Evolutionary conservation across 139 green algal species (phyloP).

Genomic region (Chlorella sp.): DNA sequence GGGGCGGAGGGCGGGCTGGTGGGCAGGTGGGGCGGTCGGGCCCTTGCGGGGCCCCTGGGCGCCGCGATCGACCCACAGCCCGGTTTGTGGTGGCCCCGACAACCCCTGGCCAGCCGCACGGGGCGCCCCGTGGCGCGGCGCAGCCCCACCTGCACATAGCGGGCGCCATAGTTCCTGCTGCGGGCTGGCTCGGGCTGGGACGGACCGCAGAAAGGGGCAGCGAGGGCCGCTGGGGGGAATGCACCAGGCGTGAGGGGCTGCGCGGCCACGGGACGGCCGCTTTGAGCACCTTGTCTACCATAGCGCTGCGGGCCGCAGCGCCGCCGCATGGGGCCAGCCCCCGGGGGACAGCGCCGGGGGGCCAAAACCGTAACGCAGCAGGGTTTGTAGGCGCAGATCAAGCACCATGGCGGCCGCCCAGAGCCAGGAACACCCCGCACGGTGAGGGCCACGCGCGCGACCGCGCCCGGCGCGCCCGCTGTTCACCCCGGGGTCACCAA

Average conservation of each 20-base stretch:
- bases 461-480: no score
- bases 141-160: no score
- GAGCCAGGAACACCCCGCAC: conserved; percentile 20
- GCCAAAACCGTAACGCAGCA: not conserved
- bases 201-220: no score
- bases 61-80: no score
- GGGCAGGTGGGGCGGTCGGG: not conserved
- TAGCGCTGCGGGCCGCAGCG: not conserved
- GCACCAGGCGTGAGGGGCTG: not conserved
- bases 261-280: not conserved
- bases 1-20: no score
- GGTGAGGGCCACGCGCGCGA: not conserved
- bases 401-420: conserved; percentile 1
- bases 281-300: not conserved
- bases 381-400: no score
- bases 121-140: not conserved
- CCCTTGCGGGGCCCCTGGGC: no score
- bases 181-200: not conserved
- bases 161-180: not conserved
- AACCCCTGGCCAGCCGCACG: not conserved
- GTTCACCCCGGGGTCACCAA: no score
- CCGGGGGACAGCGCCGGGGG: not conserved
- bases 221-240: not conserved
- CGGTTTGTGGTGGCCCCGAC: not conserved
- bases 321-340: not conserved